Base-by-base conservation (phyloP, 352 stramenopile species). In the Pythium folliculosum region DNA sequence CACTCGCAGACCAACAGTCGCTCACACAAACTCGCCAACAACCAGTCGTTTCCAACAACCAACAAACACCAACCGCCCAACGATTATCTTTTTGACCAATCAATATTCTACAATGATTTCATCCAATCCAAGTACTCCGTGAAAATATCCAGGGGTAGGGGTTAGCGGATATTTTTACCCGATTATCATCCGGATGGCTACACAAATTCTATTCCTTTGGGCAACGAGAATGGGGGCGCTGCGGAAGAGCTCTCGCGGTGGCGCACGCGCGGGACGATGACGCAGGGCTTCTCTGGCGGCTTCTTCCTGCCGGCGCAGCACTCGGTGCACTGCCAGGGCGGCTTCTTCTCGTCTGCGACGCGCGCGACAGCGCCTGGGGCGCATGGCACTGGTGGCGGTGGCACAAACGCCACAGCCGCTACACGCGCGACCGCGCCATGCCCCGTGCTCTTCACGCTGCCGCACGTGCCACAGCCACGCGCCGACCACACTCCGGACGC, bases 261-360 rank as follows among this genome's bases (percentile, higher is more conserved):
- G 27, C 3, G 27, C 27, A 32, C 27, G 27, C 27, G 27, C 27
- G 27, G 27, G 27, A 32, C 27, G 12, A 77, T 73, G 70, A 25
- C 72, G 44, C 57, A 75, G 13, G 75, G 76, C 16, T 78, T 82
- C 66, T 80, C 75, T 0, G 77, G 77, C 7, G 78, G 78, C 25
- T 87, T 87, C 73, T 87, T 87, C 60, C 70, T 87, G 17, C 78
- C 78, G 4, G 78, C 78, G 19, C 78, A 87, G 70, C 76, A 76
- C 25, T 87, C 78, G 0, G 65, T 84, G 37, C 78, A 87, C 55
- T 82, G 74, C 67, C 74, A 81, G 50, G 78, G 78, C 47, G 78
- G 78, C 2, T 84, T 86, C 69, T 87, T 87, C n/a, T 71, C 77
- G 0, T 69, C 75, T 40, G 48, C 60, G 16, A 40, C 60, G 25